Evolutionary conservation across 1,284 basidiomycete species (phyloP).

Genomic region (Leucoagaricus sp.): DNA sequence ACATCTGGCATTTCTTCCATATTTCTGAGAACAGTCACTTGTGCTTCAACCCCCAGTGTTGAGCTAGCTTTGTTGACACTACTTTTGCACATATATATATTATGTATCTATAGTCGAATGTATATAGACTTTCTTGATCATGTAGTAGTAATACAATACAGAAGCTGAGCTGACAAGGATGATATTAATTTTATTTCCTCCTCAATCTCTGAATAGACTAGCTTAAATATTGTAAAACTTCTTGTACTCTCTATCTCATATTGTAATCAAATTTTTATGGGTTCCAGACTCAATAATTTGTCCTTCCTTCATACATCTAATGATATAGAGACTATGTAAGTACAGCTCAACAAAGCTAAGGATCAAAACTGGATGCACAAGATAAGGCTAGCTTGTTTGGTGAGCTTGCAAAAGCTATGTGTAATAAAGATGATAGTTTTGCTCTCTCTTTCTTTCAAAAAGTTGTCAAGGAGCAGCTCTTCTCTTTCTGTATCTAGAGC

Average conservation of each 20-base stretch:
- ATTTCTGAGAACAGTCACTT: too few species aligned
- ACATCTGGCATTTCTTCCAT: too few species aligned
- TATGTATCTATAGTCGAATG: too few species aligned
- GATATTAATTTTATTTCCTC: too few species aligned
- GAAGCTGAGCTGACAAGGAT: too few species aligned
- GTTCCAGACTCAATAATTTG: slow-evolving; percentile 52
- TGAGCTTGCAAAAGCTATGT: slow-evolving; percentile 68
- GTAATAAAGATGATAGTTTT: slow-evolving; percentile 73
- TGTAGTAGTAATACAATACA: too few species aligned
- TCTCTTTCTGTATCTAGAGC: slow-evolving; percentile 55
- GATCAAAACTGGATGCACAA: too few species aligned
- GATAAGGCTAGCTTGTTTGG: slow-evolving; percentile 61
- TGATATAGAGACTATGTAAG: too few species aligned
- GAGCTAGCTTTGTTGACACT: too few species aligned
- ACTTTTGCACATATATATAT: too few species aligned
- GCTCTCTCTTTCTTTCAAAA: slow-evolving; percentile 49
- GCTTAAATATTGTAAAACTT: slow-evolving; percentile 20
- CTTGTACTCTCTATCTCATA: slow-evolving; percentile 13
- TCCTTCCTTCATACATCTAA: slow-evolving; percentile 64
- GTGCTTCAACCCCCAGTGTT: too few species aligned
- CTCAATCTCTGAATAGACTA: slow-evolving; percentile 8
- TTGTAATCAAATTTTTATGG: slow-evolving; percentile 34
- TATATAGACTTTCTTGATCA: too few species aligned
- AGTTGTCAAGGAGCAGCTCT: slow-evolving; percentile 49
- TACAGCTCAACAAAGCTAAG: background rate